A percentile compares a stretch with the other conserved stretches of the same genome.
Conservation (phyloP, 2,329 filamentous ascomycete species). For the Ascochyta lentis region DNA sequence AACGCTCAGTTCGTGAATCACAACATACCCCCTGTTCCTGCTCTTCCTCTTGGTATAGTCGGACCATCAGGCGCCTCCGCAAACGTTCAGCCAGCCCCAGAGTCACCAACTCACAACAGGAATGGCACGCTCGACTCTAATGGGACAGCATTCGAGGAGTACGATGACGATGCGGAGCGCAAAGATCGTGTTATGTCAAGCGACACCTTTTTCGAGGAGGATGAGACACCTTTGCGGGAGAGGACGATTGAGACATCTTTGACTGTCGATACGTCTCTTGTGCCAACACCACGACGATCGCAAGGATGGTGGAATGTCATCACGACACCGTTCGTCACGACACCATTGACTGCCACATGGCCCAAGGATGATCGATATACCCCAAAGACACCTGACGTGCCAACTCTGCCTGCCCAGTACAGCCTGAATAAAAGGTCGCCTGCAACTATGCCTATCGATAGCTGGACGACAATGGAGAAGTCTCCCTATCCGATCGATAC, state of each 20-base stretch:
- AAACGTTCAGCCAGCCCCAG: not conserved
- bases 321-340: constrained; percentile 68
- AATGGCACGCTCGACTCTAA: constrained; percentile 47
- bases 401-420: constrained; percentile 40
- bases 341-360: constrained; percentile 48
- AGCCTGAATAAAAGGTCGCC: constrained; percentile 20
- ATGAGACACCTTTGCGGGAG: constrained; percentile 54
- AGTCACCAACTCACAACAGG: constrained; percentile 27
- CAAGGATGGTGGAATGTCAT: constrained; percentile 82
- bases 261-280: constrained; percentile 45
- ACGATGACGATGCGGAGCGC: constrained; percentile 54
- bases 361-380: constrained; percentile 32
- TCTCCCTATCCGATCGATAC: constrained; percentile 17
- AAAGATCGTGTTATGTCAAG: constrained; percentile 59
- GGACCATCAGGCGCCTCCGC: constrained; percentile 15
- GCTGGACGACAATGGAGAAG: constrained; percentile 36
- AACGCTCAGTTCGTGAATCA: constrained; percentile 43
- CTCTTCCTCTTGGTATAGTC: constrained; percentile 36
- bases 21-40: constrained; percentile 60
- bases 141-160: constrained; percentile 55
- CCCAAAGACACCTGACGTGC: constrained; percentile 42
- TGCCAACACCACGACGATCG: constrained; percentile 64
- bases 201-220: constrained; percentile 74
- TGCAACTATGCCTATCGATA: constrained; percentile 29
- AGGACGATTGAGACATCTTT: constrained; percentile 41